Base-by-base conservation (phyloP, 176 grass and related monocot species). In the Raddia guianensis region DNA sequence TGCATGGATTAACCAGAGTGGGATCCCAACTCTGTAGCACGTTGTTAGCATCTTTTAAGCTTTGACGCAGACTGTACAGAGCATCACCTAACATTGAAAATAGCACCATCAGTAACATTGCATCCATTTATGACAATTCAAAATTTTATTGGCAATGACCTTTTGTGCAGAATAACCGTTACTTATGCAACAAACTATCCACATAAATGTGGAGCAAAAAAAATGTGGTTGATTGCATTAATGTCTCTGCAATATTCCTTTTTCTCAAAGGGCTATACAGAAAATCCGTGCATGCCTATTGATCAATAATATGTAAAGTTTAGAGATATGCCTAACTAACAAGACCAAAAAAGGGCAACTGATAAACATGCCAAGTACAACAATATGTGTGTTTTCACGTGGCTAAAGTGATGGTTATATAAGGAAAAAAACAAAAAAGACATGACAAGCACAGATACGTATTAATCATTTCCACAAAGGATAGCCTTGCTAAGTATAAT, bases 21-120 rank as follows among this genome's bases (percentile, higher is more conserved):
- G 90, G 56, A 85, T 92, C 93, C 93, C 93, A 95, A 85, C 90
- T 95, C 74, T 95, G 90, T 33, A 95, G 75, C 54, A 95, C 93
- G 69, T 80, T 95, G 61, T 76, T 83, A 47, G 75, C 42, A 88
- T 95, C 93, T 67, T 84, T 95, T 54, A 95, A 86, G 40, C 73
- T 95, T 78, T 74, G 86, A 4, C 83, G 88, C 42, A 95, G 73
- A 57, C 74, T 89, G 69, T 61, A 87, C 63, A 95, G 86, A 67
- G 93, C 93, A 92, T 95, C 93, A 84, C 90, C 93, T 95, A 62
- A 57, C 58, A 76, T 70, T 81, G 70, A 77, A 50, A 56, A 0
- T 27, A 61, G 86, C 62, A 85, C 9, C 35, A 78, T 86, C 68
- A 86, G 61, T 15, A 82, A 78, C 42, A 43, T 43, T 72, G 12